A percentile compares a stretch with the other conserved stretches of the same genome.
Conservation (phyloP, 225 moss, liverwort and hornwort species). For the Pseudoscleropodium purum region DNA sequence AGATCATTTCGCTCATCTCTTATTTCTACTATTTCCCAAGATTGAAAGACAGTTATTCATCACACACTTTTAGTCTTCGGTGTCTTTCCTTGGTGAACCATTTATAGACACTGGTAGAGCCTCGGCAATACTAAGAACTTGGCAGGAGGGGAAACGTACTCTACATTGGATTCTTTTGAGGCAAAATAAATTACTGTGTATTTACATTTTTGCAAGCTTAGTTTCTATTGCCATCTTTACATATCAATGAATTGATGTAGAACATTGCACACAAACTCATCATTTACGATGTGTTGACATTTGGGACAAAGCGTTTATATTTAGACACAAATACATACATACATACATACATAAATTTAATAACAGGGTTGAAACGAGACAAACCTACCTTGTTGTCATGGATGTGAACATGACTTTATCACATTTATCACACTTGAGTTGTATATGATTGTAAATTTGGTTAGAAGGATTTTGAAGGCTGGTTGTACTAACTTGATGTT, state of each 20-base stretch:
- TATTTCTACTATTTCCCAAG: neutral
- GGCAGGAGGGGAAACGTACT: neutral
- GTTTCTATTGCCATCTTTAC: neutral
- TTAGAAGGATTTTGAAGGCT: neutral
- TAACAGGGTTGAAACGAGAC: neutral
- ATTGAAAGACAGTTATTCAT: neutral
- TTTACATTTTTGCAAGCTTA: neutral
- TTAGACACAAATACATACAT: no score
- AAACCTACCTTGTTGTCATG: neutral
- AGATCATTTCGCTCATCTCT: neutral
- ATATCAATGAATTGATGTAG: neutral
- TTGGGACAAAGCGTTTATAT: neutral
- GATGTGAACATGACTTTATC: neutral
- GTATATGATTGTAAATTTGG: neutral
- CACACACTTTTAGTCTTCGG: neutral
- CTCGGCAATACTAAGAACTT: neutral
- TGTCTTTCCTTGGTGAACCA: neutral
- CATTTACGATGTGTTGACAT: neutral
- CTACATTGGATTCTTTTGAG: neutral
- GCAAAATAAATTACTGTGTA: neutral
- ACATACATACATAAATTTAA: neutral
- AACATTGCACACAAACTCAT: neutral
- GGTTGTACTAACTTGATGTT: neutral
- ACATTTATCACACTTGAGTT: neutral
- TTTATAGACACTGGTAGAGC: neutral